Conservation (phyloP, 1,284 basidiomycete species). For the Cutaneotrichosporon cavernicola region DNA sequence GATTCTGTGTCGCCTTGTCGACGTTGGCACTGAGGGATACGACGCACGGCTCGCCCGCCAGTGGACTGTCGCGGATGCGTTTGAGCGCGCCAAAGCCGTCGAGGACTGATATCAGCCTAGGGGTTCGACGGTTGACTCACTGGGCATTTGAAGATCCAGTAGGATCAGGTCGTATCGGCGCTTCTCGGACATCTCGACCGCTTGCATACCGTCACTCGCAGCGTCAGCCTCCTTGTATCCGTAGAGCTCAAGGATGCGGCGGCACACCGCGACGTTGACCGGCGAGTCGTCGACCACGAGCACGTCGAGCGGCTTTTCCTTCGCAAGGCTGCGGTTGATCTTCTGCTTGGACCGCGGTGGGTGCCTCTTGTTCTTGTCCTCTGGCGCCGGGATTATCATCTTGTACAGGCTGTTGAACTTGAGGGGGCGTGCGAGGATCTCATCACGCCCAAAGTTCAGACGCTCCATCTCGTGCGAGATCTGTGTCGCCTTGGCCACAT, state of each 20-base stretch:
- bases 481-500: slow-evolving; percentile 38
- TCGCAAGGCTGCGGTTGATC: slow-evolving; percentile 22
- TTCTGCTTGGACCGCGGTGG: slow-evolving; percentile 12
- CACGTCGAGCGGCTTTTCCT: slow-evolving; percentile 38
- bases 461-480: slow-evolving; percentile 29
- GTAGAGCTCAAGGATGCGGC: slow-evolving; percentile 43
- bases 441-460: slow-evolving; percentile 28
- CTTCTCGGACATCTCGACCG: slow-evolving; percentile 39
- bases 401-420: slow-evolving; percentile 43
- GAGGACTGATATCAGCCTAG: slow-evolving; percentile 26
- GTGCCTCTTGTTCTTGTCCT: slow-evolving; percentile 10
- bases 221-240: slow-evolving; percentile 43
- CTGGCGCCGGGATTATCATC: slow-evolving; percentile 19
- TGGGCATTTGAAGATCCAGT: slow-evolving; percentile 49
- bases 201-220: slow-evolving; percentile 43
- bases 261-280: slow-evolving; percentile 46
- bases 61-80: slow-evolving; percentile 33
- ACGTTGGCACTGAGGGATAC: slow-evolving; percentile 50
- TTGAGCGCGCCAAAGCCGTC: slow-evolving; percentile 41
- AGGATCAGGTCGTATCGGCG: slow-evolving; percentile 45
- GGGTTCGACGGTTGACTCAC: slow-evolving; percentile 9
- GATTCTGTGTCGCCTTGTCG: slow-evolving; percentile 37
- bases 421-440: slow-evolving; percentile 44
- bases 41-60: slow-evolving; percentile 40
- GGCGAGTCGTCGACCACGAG: slow-evolving; percentile 50